These are phyloP conservation scores for Leucaena leucocephala DNA, from an alignment of 306 rosid genomes.

Conservation along the genomic window DNA sequence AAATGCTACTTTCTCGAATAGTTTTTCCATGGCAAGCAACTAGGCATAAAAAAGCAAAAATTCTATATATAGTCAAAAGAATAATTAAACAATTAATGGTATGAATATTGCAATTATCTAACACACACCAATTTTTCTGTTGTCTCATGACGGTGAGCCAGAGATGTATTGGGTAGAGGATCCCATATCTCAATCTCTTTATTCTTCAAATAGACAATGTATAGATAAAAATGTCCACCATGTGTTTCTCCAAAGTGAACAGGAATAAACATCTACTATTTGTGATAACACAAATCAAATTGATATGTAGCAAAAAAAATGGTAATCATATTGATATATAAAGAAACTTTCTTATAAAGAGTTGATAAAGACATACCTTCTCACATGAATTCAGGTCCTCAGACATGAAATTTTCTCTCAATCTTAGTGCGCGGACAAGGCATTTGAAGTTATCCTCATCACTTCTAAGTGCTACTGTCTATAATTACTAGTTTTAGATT, in stretches of 20 bases:
- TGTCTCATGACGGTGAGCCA: background rate
- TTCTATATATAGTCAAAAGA: no score
- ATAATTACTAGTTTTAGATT: no score
- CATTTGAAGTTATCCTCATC: background rate
- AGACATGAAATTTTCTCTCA: no score
- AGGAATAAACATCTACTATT: background rate
- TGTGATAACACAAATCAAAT: background rate
- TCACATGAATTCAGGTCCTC: background rate
- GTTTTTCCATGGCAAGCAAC: no score
- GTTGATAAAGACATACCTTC: background rate
- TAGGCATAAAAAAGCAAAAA: no score
- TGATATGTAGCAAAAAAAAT: background rate
- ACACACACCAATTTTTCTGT: no score
- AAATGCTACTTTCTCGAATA: no score
- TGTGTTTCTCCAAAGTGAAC: background rate
- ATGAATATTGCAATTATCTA: no score
- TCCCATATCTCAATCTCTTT: background rate
- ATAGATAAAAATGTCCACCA: background rate
- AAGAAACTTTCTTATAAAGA: no score
- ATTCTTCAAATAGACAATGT: background rate
- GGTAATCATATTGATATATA: background rate
- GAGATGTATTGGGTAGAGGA: background rate
- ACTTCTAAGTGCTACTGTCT: no score
- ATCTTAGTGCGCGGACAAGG: background rate
- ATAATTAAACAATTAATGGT: no score